Conservation (phyloP, 1,284 basidiomycete genomes). For the Cutaneotrichosporon spelunceum region DNA sequence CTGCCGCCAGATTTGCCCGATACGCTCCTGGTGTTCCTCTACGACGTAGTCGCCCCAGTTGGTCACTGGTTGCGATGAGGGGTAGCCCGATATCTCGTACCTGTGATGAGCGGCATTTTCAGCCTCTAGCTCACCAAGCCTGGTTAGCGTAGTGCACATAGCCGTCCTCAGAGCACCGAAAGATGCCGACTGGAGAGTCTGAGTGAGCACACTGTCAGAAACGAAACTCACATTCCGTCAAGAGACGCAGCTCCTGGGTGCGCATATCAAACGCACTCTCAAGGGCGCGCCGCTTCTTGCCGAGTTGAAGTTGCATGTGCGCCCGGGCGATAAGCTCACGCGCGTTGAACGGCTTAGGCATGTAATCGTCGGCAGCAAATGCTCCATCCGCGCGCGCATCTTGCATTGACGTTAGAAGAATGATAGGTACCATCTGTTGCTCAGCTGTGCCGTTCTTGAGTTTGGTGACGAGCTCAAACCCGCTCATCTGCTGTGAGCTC, state of each 20-base stretch:
- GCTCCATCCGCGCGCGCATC: constrained; percentile 29
- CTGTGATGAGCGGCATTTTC: constrained; percentile 17
- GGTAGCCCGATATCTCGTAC: constrained; percentile 39
- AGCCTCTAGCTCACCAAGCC: constrained; percentile 28
- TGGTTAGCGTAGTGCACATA: constrained; percentile 37
- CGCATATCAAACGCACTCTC: constrained; percentile 44
- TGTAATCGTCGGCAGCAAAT: constrained; percentile 50
- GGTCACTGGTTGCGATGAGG: constrained; percentile 20
- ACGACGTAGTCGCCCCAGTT: constrained; percentile 38
- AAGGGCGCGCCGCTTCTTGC: constrained; percentile 39
- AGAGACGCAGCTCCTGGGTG: constrained; percentile 41
- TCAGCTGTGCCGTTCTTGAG: constrained; percentile 26
- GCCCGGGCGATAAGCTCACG: constrained; percentile 53
- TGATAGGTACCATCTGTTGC: constrained; percentile 35
- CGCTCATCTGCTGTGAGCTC: constrained; percentile 30
- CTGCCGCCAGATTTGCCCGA: constrained; percentile 29
- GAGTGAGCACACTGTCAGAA: not conserved
- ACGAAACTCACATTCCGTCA: constrained; percentile 31
- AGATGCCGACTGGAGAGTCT: constrained; percentile 48
- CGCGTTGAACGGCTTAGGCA: constrained; percentile 48
- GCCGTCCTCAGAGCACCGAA: constrained; percentile 39
- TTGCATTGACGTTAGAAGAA: constrained; percentile 44
- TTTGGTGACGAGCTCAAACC: constrained; percentile 34
- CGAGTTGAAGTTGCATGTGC: constrained; percentile 45
- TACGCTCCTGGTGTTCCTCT: constrained; percentile 21